These are phyloP conservation scores for Sporobolomyces roseus DNA, from an alignment of 768 basidiomycete species.

Conservation along the genomic window DNA sequence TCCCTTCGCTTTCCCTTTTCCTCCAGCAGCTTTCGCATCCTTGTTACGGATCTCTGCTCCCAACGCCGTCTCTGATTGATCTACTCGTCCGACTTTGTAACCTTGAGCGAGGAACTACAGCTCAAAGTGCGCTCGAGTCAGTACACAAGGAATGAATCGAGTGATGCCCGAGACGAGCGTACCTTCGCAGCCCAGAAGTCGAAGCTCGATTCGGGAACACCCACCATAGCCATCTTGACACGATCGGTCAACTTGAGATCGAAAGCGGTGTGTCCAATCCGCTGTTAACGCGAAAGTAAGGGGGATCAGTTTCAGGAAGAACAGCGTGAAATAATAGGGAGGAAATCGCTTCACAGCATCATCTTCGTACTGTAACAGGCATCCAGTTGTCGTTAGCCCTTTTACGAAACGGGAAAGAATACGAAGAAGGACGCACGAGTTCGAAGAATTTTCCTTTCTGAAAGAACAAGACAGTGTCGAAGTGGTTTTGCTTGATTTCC, in stretches of 20 bases:
- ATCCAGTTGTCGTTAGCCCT: background rate
- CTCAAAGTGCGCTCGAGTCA: background rate
- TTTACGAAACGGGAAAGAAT: background rate
- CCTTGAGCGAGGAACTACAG: slow-evolving; percentile 51
- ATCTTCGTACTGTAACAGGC: slow-evolving; percentile 25
- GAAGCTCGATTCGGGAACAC: slow-evolving; percentile 89
- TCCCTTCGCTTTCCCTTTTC: slow-evolving; percentile 53
- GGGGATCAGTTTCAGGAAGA: background rate
- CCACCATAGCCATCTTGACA: slow-evolving; percentile 99
- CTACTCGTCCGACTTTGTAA: slow-evolving; percentile 92
- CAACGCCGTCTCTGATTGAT: slow-evolving; percentile 93
- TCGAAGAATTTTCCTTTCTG: slow-evolving; percentile 73
- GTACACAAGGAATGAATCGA: background rate
- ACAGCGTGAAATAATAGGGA: background rate
- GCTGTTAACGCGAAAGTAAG: slow-evolving; percentile 43
- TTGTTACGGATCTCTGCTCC: slow-evolving; percentile 94
- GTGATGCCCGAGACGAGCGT: slow-evolving; percentile 44
- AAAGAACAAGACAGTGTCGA: slow-evolving; percentile 93
- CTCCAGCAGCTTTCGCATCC: slow-evolving; percentile 58
- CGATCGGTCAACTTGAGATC: slow-evolving; percentile 75
- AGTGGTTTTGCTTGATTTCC: slow-evolving; percentile 91
- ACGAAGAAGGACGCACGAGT: slow-evolving; percentile 23
- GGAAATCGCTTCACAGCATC: slow-evolving; percentile 50
- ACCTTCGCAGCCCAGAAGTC: slow-evolving; percentile 81
- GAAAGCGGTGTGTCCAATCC: slow-evolving; percentile 87